Base-by-base conservation (phyloP, 1,139 yeast species). In the Candida pseudoviswanathii region DNA sequence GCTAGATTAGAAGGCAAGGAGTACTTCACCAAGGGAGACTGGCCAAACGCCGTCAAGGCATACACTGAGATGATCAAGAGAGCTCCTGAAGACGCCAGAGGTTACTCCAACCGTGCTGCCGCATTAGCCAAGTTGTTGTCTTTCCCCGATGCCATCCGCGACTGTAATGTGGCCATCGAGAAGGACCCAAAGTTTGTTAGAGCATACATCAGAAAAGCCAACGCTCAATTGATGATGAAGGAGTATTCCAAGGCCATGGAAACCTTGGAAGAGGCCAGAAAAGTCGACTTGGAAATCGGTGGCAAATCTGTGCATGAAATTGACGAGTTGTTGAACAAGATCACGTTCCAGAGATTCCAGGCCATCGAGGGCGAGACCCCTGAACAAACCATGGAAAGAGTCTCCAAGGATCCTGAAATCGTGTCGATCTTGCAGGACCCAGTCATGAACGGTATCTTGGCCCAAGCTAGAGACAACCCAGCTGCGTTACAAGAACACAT, bases 21-120 rank as follows among this genome's bases (percentile, higher is more conserved):
- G 39, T 83, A 70, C 63, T 95, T 95, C 79, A 84, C 88, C 57
- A 86, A 88, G 61, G 95, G 90, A 41, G 96, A 94, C 71, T 92
- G 97, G 97, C 98, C 99, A 55, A 87, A 79, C 58, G 98, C 99
- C 33, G 97, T 95, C 49, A 89, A 89, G 68, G 86, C 96, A 8
- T 95, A 95, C 73, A 78, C 96, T 46, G 99, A 95, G 72, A 94
- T 95, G 90, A 79, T 92, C 62, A 89, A 91, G 75, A 87, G 99
- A 67, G 92, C 95, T 2, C 99, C 99, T 51, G 84, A 85, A 51
- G 99, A 95, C 70, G 96, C 96, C 33, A 85, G 97, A 70, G 99
- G 98, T 49, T 95, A 92, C 70, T 91, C 96, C 42, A 95, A 95
- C 75, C 88, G 99, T 72, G 99, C 99, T 48, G 99, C 99, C 39